Evolutionary conservation across 805 yeast genomes (phyloP), one percentile per base, ranked within the genome.

Genomic region (Lipomyces kockii): DNA sequence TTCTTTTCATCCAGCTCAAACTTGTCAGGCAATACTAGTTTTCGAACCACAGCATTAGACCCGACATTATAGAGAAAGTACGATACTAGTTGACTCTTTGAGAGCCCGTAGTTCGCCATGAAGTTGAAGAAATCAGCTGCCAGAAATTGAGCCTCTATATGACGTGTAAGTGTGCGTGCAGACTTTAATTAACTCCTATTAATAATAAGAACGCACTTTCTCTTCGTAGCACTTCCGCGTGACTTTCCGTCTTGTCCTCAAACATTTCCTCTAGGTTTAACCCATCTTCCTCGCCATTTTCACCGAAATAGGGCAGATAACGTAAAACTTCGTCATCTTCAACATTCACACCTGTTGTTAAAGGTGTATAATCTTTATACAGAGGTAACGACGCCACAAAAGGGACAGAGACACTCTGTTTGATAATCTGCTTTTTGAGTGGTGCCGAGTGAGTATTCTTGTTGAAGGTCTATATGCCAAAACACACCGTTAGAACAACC

Each of bases 241-340:
- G 70, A 25, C 61, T 57, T 37, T 63, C 71, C 5, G 71, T 68
- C 27, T 63, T 60, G 35, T 68, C 71, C 53, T 68, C 70, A 57
- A 68, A 68, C 52, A 64, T 64, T 49, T 68, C 71, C 34, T 68
- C 71, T 34, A 68, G 59, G 35, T 68, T 34, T 17, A 68, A 55
- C 3, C 69, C 71, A 3, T 61, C 62, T 37, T 68, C 71, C 57
- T 68, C 71, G 17, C 70, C 71, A 55, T 68, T 68, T 37, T 68
- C 71, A 7, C 71, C 71, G 51, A 68, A 68, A 34, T 68, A 68
- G 7, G 71, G 71, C 56, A 67, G 62, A 35, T 68, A 68, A 2
- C 70, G 61, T 29, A 68, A 51, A 25, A 58, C 29, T 55, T 68
- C 71, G 55, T 68, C 71, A 32, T 68, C 71, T 22, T 68, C 71